Conservation (phyloP, 2,329 filamentous ascomycete species). For the Thelonectria discophora region DNA sequence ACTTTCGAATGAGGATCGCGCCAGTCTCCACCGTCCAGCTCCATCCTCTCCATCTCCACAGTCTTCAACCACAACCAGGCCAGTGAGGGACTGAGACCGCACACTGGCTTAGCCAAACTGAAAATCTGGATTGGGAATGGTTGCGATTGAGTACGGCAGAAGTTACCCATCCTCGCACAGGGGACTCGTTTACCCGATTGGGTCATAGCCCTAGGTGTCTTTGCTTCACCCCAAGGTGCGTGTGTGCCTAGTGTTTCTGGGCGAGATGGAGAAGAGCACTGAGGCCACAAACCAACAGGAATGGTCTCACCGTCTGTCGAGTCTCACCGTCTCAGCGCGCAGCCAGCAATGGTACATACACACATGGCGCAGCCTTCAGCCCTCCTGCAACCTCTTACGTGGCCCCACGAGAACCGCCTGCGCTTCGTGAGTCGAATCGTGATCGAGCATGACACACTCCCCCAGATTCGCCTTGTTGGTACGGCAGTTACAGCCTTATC, state of each 20-base stretch:
- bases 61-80: constrained; percentile 21
- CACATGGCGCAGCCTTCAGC: constrained; percentile 12
- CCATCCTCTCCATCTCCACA: constrained; percentile 32
- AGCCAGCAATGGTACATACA: neutral
- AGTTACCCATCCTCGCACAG: constrained; percentile 7
- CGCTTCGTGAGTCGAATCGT: constrained; percentile 20
- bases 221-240: neutral
- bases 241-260: neutral
- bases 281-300: neutral
- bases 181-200: constrained; percentile 22
- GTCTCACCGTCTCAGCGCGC: neutral
- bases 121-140: constrained; percentile 21
- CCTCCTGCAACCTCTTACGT: constrained; percentile 20
- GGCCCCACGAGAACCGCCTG: constrained; percentile 1
- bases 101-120: neutral
- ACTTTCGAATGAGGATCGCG: constrained; percentile 26
- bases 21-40: constrained; percentile 29
- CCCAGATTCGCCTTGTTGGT: constrained; percentile 18
- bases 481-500: constrained; percentile 24
- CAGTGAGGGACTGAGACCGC: neutral
- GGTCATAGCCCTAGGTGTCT: neutral
- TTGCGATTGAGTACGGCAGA: constrained; percentile 25
- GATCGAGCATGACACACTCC: constrained; percentile 18
- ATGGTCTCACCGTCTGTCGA: neutral
- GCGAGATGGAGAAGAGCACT: neutral